These are phyloP conservation scores for Trametes villosa DNA, from an alignment of 768 basidiomycete species.

Conservation along the genomic window DNA sequence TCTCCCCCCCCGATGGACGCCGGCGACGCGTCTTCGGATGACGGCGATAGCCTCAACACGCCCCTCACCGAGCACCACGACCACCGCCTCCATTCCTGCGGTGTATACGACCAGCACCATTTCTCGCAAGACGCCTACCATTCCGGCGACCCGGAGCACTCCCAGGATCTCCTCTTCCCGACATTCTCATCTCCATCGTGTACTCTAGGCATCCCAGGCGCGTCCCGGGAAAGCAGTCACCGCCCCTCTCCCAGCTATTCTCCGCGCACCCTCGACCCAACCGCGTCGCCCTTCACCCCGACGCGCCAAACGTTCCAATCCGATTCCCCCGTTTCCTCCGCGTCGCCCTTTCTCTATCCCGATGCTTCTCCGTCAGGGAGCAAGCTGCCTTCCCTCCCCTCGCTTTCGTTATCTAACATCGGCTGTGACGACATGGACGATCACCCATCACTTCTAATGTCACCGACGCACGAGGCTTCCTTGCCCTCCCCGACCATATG, in stretches of 20 bases:
- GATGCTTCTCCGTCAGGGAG: slow-evolving; percentile 21
- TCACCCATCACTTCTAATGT: slow-evolving; percentile 23
- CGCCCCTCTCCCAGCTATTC: slow-evolving; percentile 25
- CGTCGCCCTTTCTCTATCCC: slow-evolving; percentile 20
- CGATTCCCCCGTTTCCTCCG: slow-evolving; percentile 20
- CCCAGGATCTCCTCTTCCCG: slow-evolving; percentile 22
- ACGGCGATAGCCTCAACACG: slow-evolving; percentile 47
- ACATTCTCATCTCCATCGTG: slow-evolving; percentile 22
- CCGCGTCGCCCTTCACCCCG: slow-evolving; percentile 28
- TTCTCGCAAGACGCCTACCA: slow-evolving; percentile 18
- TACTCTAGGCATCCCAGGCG: slow-evolving; percentile 30
- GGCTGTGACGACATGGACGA: slow-evolving; percentile 22
- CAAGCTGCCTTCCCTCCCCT: slow-evolving; percentile 30
- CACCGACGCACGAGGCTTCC: slow-evolving; percentile 8
- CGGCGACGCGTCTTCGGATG: slow-evolving; percentile 41
- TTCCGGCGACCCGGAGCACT: slow-evolving; percentile 12
- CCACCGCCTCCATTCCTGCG: slow-evolving; percentile 31
- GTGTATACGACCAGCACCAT: slow-evolving; percentile 26
- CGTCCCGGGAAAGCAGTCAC: slow-evolving; percentile 31
- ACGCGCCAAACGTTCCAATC: slow-evolving; percentile 26
- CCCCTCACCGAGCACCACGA: slow-evolving; percentile 41
- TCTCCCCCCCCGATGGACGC: slow-evolving; percentile 42
- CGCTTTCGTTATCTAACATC: slow-evolving; percentile 29
- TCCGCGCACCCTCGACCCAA: slow-evolving; percentile 20
- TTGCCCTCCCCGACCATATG: slow-evolving; percentile 12